phyloP scores from a whole-genome alignment of 2,329 filamentous ascomycete species.

The Xylariaceae sp. region DNA sequence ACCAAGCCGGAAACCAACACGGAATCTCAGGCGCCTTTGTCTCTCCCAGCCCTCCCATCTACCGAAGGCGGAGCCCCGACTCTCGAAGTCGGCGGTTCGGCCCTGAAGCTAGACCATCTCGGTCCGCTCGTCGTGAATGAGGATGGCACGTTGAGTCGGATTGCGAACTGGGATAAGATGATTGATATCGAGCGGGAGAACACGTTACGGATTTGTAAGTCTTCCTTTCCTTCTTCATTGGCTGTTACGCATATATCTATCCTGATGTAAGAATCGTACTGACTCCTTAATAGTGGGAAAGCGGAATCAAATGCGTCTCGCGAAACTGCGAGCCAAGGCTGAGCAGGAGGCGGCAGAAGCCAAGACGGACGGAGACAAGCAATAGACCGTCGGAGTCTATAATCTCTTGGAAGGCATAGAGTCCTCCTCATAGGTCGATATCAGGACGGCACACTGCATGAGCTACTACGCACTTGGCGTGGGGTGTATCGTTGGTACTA shows the following conservation, averaged over 20 bases:
- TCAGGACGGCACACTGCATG: neutral
- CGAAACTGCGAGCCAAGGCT: constrained; percentile 29
- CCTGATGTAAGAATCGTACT: neutral
- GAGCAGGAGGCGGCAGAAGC: constrained; percentile 7
- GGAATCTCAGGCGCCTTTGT: neutral
- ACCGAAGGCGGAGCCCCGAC: constrained; percentile 22
- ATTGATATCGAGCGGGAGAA: constrained; percentile 60
- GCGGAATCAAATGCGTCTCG: constrained; percentile 61
- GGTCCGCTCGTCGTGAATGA: constrained; percentile 70
- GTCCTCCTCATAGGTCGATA: neutral
- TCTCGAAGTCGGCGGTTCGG: constrained; percentile 42
- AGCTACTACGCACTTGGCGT: neutral
- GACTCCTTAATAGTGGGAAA: constrained; percentile 52
- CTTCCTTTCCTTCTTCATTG: neutral
- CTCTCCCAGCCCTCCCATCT: constrained; percentile 9
- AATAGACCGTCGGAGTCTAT: neutral
- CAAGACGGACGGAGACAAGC: neutral
- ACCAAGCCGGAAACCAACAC: constrained; percentile 1
- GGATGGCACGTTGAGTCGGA: constrained; percentile 65
- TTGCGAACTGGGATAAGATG: constrained; percentile 71
- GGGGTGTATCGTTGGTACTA: neutral
- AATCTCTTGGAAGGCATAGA: neutral
- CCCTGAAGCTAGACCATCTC: constrained; percentile 53
- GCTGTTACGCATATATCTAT: neutral
- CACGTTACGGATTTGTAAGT: constrained; percentile 52